Conservation (phyloP, 352 stramenopile species). For the Phytopythium cucurbitacearum region DNA sequence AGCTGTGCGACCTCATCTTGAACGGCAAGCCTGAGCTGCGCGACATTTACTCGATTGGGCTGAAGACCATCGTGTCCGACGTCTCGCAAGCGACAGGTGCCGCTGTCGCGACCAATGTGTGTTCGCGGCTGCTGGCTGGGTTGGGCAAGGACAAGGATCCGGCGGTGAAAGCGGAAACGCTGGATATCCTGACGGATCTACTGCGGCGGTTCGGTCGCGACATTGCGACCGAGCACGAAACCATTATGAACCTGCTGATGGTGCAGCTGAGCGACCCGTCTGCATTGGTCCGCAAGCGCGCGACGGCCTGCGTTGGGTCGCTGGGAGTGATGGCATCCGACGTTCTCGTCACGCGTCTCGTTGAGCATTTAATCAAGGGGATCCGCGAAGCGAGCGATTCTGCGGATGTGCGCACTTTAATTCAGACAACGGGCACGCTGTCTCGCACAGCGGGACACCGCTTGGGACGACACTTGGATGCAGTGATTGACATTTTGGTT, state of each 20-base stretch:
- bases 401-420: constrained; percentile 88
- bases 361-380: constrained; percentile 90
- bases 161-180: constrained; percentile 89
- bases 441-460: constrained; percentile 95
- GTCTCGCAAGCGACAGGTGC: constrained; percentile 91
- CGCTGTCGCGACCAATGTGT: constrained; percentile 70
- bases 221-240: constrained; percentile 83
- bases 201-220: constrained; percentile 94
- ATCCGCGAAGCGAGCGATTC: constrained; percentile 79
- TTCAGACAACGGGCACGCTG: constrained; percentile 97
- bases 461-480: constrained; percentile 92
- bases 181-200: constrained; percentile 97
- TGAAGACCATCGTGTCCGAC: constrained; percentile 95
- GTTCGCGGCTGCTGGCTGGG: constrained; percentile 58
- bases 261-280: constrained; percentile 78
- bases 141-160: constrained; percentile 67
- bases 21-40: constrained; percentile 95
- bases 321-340: constrained; percentile 95
- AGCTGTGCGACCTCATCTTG: constrained; percentile 95
- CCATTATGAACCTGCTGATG: constrained; percentile 88
- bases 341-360: constrained; percentile 89
- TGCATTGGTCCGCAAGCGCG: constrained; percentile 94
- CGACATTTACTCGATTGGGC: constrained; percentile 98
- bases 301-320: constrained; percentile 92
- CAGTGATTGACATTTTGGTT: constrained; percentile 96